These are phyloP conservation scores for Pyronema domesticum DNA, from an alignment of 495 filamentous ascomycete species.

Conservation along the genomic window DNA sequence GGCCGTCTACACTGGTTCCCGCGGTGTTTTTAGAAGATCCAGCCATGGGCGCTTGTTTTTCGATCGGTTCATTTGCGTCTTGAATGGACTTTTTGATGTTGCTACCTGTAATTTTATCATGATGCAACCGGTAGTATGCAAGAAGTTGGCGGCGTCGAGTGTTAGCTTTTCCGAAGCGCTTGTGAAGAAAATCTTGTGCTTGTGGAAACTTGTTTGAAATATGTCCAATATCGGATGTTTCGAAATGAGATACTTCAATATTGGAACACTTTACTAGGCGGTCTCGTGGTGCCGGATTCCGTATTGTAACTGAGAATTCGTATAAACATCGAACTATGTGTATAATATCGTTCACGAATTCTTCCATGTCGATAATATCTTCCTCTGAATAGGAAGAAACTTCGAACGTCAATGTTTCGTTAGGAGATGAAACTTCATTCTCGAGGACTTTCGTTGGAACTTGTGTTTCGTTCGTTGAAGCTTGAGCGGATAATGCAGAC, in stretches of 20 bases:
- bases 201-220: neutral
- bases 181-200: slow-evolving; percentile 6
- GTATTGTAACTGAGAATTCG: slow-evolving; percentile 10
- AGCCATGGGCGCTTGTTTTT: neutral
- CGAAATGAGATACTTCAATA: slow-evolving; percentile 25
- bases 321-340: slow-evolving; percentile 13
- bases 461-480: neutral
- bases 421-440: neutral
- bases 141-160: slow-evolving; percentile 21
- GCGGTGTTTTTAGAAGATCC: neutral
- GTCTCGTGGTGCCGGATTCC: slow-evolving; percentile 24
- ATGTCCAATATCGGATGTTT: slow-evolving; percentile 25
- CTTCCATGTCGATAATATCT: slow-evolving; percentile 10
- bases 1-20: neutral
- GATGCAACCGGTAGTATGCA: slow-evolving; percentile 11
- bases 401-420: neutral
- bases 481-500: neutral
- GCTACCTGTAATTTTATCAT: slow-evolving; percentile 8
- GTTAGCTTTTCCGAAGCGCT: slow-evolving; percentile 26
- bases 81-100: neutral
- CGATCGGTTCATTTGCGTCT: neutral
- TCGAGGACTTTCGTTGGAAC: neutral
- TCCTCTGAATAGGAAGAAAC: neutral
- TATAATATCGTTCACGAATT: slow-evolving; percentile 3
- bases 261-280: slow-evolving; percentile 16